Conservation (phyloP, 2,329 filamentous ascomycete genomes). For the Incumbomyces lentus region DNA sequence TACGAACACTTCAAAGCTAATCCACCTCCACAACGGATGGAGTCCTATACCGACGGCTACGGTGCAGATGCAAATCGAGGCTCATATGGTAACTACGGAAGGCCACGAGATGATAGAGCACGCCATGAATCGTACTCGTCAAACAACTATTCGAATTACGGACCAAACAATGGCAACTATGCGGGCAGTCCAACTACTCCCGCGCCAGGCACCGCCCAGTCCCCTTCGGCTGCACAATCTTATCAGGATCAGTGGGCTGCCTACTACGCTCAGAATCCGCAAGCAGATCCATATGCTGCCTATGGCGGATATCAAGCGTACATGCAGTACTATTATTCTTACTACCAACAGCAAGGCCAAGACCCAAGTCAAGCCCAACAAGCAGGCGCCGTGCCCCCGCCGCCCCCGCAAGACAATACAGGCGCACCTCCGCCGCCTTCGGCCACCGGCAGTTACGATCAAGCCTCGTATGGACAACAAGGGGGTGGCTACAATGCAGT, state of each 20-base stretch:
- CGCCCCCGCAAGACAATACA: slow-evolving; percentile 24
- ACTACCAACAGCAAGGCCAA: slow-evolving; percentile 6
- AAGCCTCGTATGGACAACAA: background rate
- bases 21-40: slow-evolving; percentile 50
- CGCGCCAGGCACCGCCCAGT: slow-evolving; percentile 30
- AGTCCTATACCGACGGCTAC: slow-evolving; percentile 35
- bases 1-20: slow-evolving; percentile 86
- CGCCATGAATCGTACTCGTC: slow-evolving; percentile 1
- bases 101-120: background rate
- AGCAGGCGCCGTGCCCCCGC: background rate
- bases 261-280: slow-evolving; percentile 7
- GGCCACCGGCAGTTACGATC: slow-evolving; percentile 15
- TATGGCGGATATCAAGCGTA: slow-evolving; percentile 8
- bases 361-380: slow-evolving; percentile 2
- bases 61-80: slow-evolving; percentile 37
- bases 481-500: slow-evolving; percentile 23
- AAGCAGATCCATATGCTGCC: slow-evolving; percentile 6
- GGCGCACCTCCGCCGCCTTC: slow-evolving; percentile 28
- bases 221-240: slow-evolving; percentile 39
- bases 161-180: slow-evolving; percentile 12
- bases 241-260: slow-evolving; percentile 7
- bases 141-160: slow-evolving; percentile 6
- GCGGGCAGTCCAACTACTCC: slow-evolving; percentile 22
- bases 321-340: slow-evolving; percentile 7
- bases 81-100: slow-evolving; percentile 24